Evolutionary conservation across 768 basidiomycete genomes (phyloP).

Genomic region (Leccinum imitatum): DNA sequence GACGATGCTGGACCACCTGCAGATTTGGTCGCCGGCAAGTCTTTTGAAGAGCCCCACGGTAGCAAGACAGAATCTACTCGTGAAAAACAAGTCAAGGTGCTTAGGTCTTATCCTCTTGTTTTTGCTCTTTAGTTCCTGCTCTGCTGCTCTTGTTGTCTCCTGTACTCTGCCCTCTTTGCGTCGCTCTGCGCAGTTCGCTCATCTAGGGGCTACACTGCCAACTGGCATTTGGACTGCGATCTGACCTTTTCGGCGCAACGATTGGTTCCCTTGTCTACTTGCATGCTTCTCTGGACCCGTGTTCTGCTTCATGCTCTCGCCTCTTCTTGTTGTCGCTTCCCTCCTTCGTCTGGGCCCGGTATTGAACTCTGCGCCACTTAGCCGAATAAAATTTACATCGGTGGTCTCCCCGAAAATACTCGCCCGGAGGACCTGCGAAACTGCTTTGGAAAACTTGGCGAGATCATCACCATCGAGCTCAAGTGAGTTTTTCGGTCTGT

Average conservation of each 20-base stretch:
- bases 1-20: conserved; percentile 21
- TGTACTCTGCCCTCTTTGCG: conserved; percentile 17
- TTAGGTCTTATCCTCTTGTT: conserved; percentile 61
- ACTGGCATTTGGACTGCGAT: conserved; percentile 24
- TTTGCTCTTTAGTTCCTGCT: conserved; percentile 27
- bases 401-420: conserved; percentile 84
- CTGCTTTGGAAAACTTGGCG: conserved; percentile 85
- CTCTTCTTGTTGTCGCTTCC: conserved; percentile 46
- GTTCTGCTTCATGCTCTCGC: conserved; percentile 28
- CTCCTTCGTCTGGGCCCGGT: conserved; percentile 52
- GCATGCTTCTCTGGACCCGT: conserved; percentile 38
- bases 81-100: conserved; percentile 87
- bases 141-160: conserved; percentile 21
- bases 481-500: conserved; percentile 56
- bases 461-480: conserved; percentile 72
- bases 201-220: conserved; percentile 20
- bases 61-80: conserved; percentile 46
- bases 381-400: conserved; percentile 94
- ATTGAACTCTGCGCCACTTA: conserved; percentile 71
- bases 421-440: conserved; percentile 81
- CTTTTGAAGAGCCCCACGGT: conserved; percentile 47
- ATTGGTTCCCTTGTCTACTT: conserved; percentile 36
- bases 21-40: conserved; percentile 19
- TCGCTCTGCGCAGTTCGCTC: conserved; percentile 17
- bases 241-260: conserved; percentile 29